Base-by-base conservation (phyloP, 192 early-diverging fungal species). In the Borealophlyctis nickersoniae region DNA sequence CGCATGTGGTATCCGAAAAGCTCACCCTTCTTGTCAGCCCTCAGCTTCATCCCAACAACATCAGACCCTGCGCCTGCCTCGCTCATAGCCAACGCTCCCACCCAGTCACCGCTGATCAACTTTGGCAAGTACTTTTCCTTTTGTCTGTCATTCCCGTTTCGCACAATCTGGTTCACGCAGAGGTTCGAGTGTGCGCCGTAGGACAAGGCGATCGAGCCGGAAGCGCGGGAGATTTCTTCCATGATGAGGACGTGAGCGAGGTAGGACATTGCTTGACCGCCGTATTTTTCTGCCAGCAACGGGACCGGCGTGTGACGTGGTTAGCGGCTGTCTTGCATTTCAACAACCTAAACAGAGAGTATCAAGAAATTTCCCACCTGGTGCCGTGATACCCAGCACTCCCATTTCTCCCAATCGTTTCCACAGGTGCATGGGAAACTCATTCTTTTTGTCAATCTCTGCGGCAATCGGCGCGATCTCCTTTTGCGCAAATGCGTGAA, bases 131-230 rank as follows among this genome's bases (percentile, higher is more conserved):
- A 95, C 72, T 94, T 95, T 66, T 77, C 62, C 74, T 92, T 94
- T 65, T 98, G 95, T 23, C 70, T 80, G 26, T 84, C 86, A 55
- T 85, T 95, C 45, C 91, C 95, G 73, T 98, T 92, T 52, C 93
- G 81, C 27, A 87, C 88, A 50, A 98, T 93, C 75, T 98, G 95
- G 80, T 98, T 98, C 35, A 98, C 93, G 67, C 93, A 95, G 26
- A 95, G 72, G 73, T 98, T 98, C n/a, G 92, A 94, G 71, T 98
- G 95, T 7, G 95, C 95, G 55, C 93, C 95, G 72, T 98, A 98
- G 62, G 86, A 89, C 48, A 98, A 76, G 4, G 91, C 95, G 23
- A 98, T 93, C 0, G 92, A 86, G 3, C 91, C 95, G 22, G 91
- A 92, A 0, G 89, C 91, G 31, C 92, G 81, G 5, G 87, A 89